These are phyloP conservation scores for Ophiocordyceps camponoti-leonardi DNA, from an alignment of 2,329 filamentous ascomycete species.

Conservation along the genomic window DNA sequence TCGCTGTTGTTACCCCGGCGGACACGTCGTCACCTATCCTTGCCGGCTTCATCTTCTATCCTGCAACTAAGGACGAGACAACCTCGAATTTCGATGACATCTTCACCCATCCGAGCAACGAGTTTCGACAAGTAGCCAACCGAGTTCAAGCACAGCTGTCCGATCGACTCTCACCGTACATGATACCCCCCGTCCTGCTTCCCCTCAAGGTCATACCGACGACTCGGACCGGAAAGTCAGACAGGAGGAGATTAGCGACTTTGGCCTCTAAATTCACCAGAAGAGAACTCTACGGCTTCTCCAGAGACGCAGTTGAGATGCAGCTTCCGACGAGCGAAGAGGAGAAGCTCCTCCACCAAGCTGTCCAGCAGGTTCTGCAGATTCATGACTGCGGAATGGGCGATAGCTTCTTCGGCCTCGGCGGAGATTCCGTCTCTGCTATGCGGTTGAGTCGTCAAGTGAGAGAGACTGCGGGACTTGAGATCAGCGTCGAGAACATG, in stretches of 20 bases:
- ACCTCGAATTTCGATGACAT: neutral
- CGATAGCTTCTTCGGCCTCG: slow-evolving; percentile 22
- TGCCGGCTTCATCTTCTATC: neutral
- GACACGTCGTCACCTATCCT: neutral
- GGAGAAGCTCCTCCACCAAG: neutral
- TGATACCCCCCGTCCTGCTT: slow-evolving; percentile 7
- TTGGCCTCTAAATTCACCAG: neutral
- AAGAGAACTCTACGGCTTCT: neutral
- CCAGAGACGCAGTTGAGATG: neutral
- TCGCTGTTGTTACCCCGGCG: neutral
- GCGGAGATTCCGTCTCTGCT: slow-evolving; percentile 25
- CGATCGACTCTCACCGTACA: slow-evolving; percentile 5
- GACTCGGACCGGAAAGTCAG: slow-evolving; percentile 6
- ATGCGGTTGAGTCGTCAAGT: slow-evolving; percentile 23
- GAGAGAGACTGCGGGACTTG: slow-evolving; percentile 5
- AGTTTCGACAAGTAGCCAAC: neutral
- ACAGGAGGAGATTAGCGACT: slow-evolving; percentile 3
- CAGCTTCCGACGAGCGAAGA: neutral
- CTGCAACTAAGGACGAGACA: neutral
- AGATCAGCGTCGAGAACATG: slow-evolving; percentile 2
- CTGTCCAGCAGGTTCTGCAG: neutral
- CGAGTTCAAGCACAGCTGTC: neutral
- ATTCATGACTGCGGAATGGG: slow-evolving; percentile 9
- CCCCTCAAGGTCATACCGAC: slow-evolving; percentile 4
- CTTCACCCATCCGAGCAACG: neutral